phyloP scores from a whole-genome alignment of 371 early-diverging fungal genomes.

The Rhizopus arrhizus region DNA sequence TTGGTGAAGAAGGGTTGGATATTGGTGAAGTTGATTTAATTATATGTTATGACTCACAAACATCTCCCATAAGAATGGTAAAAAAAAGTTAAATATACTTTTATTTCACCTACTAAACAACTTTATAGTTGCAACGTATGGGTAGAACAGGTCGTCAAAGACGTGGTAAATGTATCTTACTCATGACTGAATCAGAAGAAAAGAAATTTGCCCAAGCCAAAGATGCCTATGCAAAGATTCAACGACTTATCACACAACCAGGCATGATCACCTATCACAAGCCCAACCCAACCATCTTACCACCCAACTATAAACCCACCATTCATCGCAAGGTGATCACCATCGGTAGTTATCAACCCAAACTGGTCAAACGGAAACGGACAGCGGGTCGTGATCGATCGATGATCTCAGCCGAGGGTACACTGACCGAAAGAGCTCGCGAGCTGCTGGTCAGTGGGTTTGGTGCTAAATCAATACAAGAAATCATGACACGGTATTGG shows the following conservation, averaged over 20 bases:
- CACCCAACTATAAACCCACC: conserved; percentile 49
- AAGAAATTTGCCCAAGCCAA: conserved; percentile 65
- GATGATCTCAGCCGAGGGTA: conserved; percentile 3
- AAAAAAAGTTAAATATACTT: neutral
- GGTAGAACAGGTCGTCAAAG: conserved; percentile 95
- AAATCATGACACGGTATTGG: conserved; percentile 27
- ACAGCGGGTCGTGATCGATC: neutral
- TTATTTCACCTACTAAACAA: neutral
- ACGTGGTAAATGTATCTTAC: conserved; percentile 77
- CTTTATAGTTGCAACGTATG: conserved; percentile 81
- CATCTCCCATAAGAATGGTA: conserved; percentile 82
- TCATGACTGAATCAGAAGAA: conserved; percentile 84
- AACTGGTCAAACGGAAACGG: conserved; percentile 3
- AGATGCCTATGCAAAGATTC: conserved; percentile 61
- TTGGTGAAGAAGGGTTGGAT: conserved; percentile 97
- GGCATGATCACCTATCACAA: conserved; percentile 21
- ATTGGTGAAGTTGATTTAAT: conserved; percentile 97
- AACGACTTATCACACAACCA: conserved; percentile 45
- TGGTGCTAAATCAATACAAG: conserved; percentile 6
- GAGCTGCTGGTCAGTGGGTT: neutral
- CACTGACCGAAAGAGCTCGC: neutral
- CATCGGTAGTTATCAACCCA: conserved; percentile 32
- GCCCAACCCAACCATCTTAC: conserved; percentile 48
- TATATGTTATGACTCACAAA: conserved; percentile 87
- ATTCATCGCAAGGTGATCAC: conserved; percentile 32